Base-by-base conservation (phyloP, 75 land plant species). In the Larix kaempferi region DNA sequence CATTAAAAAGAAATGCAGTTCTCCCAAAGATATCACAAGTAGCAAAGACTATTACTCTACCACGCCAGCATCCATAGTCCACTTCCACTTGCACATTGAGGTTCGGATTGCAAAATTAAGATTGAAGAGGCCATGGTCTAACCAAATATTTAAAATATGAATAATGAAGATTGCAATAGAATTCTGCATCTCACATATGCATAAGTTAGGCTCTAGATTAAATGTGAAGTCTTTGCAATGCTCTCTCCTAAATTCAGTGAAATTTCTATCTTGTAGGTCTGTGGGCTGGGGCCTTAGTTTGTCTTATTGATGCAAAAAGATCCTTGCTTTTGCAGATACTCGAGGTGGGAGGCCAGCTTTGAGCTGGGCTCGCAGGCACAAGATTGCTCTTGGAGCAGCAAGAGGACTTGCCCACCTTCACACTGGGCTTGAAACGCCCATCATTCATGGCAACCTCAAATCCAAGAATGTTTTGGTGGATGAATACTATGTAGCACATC, bases 381-480 rank as follows among this genome's bases (percentile, higher is more conserved):
- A 82, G 35, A 75, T 82, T 49, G 84, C 84, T 23, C 79, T 82
- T 3, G 84, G 85, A 61, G 77, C 77, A 54, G 84, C 84, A 21
- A 59, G 44, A 73, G 84, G 85, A 37, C 78, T 82, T 54, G 78
- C 85, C 3, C 67, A 82, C 54, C 77, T 82, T 61, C 84, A 82
- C 78, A 72, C 78, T 2, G 84, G 63, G 37, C 77, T 74, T 16
- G 39, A 39, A 8, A 29, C 57, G 2, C 83, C 83, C 3, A 29
- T 82, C 44, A 39, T 82, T 54, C 84, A 82, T 61, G 84, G 85
- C 41, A 82, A 82, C 72, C 84, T 82, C 57, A 82, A 82, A 58
- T 81, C 84, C 56, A 82, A 82, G 69, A 82, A 82, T 74, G 82
- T 82, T 13, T 22, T 82, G 58, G 85, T 82, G 59, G 84, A 82